Conservation (phyloP, 2,329 filamentous ascomycete genomes). For the Penicillium sp. region DNA sequence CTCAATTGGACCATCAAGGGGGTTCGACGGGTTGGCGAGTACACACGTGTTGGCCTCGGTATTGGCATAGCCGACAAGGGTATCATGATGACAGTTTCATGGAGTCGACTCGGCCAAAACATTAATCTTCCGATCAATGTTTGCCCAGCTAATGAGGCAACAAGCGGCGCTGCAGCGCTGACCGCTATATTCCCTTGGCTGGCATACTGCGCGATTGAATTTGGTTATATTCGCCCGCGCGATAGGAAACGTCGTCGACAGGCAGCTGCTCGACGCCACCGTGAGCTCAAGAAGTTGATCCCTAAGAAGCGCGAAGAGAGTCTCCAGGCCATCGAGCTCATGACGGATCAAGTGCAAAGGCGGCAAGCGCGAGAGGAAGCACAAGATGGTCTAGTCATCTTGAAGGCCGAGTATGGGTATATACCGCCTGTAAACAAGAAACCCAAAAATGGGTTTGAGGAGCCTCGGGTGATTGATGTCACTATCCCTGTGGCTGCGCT, state of each 20-base stretch:
- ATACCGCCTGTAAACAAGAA: constrained; percentile 28
- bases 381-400: constrained; percentile 39
- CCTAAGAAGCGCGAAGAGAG: constrained; percentile 39
- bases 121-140: constrained; percentile 41
- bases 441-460: constrained; percentile 17
- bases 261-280: constrained; percentile 35
- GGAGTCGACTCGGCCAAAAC: constrained; percentile 41
- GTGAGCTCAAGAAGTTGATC: constrained; percentile 36
- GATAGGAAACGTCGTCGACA: constrained; percentile 36
- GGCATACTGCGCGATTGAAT: constrained; percentile 42
- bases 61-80: constrained; percentile 38
- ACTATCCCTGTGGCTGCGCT: constrained; percentile 46
- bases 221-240: constrained; percentile 40
- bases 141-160: constrained; percentile 34
- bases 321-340: constrained; percentile 39
- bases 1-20: constrained; percentile 37
- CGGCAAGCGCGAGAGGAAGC: constrained; percentile 37
- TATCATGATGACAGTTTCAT: constrained; percentile 39
- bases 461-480: constrained; percentile 37
- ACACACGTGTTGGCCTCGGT: constrained; percentile 40
- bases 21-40: constrained; percentile 36
- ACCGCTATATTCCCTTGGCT: constrained; percentile 40
- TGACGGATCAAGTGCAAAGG: constrained; percentile 40
- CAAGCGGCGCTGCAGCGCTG: constrained; percentile 33
- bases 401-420: constrained; percentile 43